A percentile compares a stretch with the other conserved stretches of the same genome.
These are phyloP conservation scores for Fraxinus greggii DNA, from an alignment of 305 asterid genomes.

Conservation along the genomic window DNA sequence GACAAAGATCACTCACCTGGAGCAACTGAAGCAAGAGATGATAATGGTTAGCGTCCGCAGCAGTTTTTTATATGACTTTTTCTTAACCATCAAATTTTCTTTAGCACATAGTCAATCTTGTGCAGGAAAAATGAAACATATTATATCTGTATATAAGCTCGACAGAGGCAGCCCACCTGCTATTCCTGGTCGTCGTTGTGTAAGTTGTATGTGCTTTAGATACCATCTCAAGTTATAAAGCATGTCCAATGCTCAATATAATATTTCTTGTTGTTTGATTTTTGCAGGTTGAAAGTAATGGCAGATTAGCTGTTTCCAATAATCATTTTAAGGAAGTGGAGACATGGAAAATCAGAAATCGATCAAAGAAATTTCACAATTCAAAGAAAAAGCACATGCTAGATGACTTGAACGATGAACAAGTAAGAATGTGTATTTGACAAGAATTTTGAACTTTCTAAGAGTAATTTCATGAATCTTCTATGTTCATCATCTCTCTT, in stretches of 20 bases:
- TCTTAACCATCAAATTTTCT: slow-evolving; percentile 10
- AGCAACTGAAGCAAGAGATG: slow-evolving; percentile 35
- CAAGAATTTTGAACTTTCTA: not conserved
- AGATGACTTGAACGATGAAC: slow-evolving; percentile 73
- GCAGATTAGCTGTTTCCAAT: slow-evolving; percentile 50
- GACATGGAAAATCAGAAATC: slow-evolving; percentile 38
- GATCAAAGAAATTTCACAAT: slow-evolving; percentile 41
- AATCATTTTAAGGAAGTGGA: slow-evolving; percentile 43
- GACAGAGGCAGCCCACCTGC: slow-evolving; percentile 45
- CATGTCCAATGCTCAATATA: slow-evolving; percentile 51
- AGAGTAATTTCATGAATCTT: not conserved
- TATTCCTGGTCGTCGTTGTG: slow-evolving; percentile 87
- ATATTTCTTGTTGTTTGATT: slow-evolving; percentile 37
- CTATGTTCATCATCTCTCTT: not conserved
- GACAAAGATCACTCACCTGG: slow-evolving; percentile 26
- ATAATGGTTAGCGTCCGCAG: slow-evolving; percentile 40
- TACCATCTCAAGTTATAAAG: slow-evolving; percentile 40
- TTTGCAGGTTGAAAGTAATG: slow-evolving; percentile 82
- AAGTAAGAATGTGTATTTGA: slow-evolving; percentile 42
- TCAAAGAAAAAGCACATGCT: slow-evolving; percentile 45
- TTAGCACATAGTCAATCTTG: slow-evolving; percentile 24
- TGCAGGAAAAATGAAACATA: slow-evolving; percentile 53
- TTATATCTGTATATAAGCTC: slow-evolving; percentile 24
- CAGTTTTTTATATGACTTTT: slow-evolving; percentile 20
- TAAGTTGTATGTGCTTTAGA: slow-evolving; percentile 98